Evolutionary conservation across 192 early-diverging fungal species (phyloP).

Genomic region (Backusella morwellensis): DNA sequence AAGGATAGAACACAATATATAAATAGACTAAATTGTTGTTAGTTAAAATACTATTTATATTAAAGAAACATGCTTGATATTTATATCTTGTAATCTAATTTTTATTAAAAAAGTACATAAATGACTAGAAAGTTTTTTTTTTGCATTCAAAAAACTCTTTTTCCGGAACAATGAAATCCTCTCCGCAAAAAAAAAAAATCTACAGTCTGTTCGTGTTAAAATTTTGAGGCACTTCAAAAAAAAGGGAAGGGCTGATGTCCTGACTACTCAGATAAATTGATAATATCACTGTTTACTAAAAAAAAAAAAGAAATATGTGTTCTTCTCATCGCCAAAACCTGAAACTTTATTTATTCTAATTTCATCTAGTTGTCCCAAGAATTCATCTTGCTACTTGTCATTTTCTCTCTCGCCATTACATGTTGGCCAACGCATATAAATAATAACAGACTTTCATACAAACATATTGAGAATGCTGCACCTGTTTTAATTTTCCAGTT

Average conservation of each 20-base stretch:
- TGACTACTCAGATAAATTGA: not conserved
- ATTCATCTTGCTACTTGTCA: slow-evolving; percentile 5
- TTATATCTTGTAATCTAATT: not conserved
- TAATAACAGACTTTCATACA: not conserved
- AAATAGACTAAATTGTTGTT: too few relatives aligned
- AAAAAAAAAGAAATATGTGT: not conserved
- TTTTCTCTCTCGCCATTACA: not conserved
- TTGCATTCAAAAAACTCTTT: not conserved
- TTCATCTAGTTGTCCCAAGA: not conserved
- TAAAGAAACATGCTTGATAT: too few relatives aligned
- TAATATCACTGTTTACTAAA: not conserved
- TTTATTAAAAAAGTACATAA: not conserved
- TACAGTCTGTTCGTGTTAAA: not conserved
- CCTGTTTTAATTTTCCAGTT: not conserved
- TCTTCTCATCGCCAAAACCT: not conserved
- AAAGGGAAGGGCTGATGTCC: not conserved
- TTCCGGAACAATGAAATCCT: not conserved
- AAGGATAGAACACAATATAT: too few relatives aligned
- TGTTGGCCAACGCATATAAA: not conserved
- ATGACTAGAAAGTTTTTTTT: not conserved
- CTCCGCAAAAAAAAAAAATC: not conserved
- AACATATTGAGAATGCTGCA: not conserved
- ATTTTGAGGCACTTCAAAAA: not conserved
- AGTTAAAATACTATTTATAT: not conserved
- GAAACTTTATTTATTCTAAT: not conserved